Base-by-base conservation (phyloP, 2,329 filamentous ascomycete species). In the Hypomyces rosellus region DNA sequence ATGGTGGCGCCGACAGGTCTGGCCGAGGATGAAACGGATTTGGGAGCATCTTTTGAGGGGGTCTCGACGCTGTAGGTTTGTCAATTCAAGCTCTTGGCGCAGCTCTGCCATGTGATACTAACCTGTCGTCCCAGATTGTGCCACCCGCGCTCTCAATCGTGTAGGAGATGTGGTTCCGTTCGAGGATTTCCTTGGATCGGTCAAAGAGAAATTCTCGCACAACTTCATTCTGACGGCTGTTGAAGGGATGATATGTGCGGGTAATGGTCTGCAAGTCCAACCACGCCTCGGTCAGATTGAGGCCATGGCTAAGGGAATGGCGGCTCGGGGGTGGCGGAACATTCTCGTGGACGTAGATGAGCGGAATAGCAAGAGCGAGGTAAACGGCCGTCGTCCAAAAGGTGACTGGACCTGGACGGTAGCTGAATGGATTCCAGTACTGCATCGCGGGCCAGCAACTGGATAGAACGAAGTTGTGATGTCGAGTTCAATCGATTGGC, bases 221-320 rank as follows among this genome's bases (percentile, higher is more conserved):
- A 20, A 82, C 73, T 59, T 96, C 91, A 65, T 96, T 97, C 53
- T 81, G 76, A 52, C 77, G 84, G 58, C 86, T 91, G 69, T 96
- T 96, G 73, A 89, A 96, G 0, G 93, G 92, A 65, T 96, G 93
- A 63, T 87, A 93, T 1, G 77, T 75, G 55, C 76, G 76, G 34
- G 86, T 92, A 45, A 99, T 76, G 49, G 76, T 72, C 54, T 89
- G 82, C 33, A 99, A 75, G 64, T 97, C 91, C 12, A 76, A 69
- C 91, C 91, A 97, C 36, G 92, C 89, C 69, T 95, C 84, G 2
- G 85, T 86, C 48, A 97, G 71, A 61, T 96, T 89, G 61, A 95
- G 72, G 15, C 89, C 90, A 8, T 57, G 58, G 33, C 59, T 72
- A 63, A 78, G 5, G 70, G 70, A 9, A 69, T 58, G 54, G 48